Evolutionary conservation across 2,329 filamentous ascomycete genomes (phyloP), one percentile per base, ranked within the genome.

Genomic region (Ceratocystiopsis sp.): DNA sequence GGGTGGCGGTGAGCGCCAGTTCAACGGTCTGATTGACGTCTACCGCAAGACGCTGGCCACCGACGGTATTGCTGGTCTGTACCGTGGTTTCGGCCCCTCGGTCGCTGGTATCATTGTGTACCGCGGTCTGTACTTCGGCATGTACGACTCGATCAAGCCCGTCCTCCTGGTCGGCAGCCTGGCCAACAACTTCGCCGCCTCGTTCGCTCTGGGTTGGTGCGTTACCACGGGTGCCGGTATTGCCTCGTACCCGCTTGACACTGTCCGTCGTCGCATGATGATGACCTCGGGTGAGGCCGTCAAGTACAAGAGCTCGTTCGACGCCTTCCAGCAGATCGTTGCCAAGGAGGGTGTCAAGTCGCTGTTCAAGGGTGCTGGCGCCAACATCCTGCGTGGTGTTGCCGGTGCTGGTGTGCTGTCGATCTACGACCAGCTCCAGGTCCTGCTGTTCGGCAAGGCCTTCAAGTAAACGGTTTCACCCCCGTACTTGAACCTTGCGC

Each of bases 381-480:
- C 91, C 80, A 98, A 98, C 85, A 98, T 98, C 65, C 91, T 98
- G 74, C 91, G 91, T 94, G 93, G 91, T 95, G 91, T 98, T 64
- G 91, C 91, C 64, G 93, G 91, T 85, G 91, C 91, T 75, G 91
- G 91, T 98, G 91, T 98, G 66, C 78, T 98, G 67, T 98, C 91
- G 69, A 95, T 98, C 85, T 98, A 98, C 75, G 91, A 98, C 69
- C 89, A 96, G 79, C 84, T 84, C 68, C 91, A 98, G 83, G 79
- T 98, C 67, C 71, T 98, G 68, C 71, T 98, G 70, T 98, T 98
- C 84, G 91, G 91, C 69, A 96, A 98, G 87, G 84, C 86, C 76
- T 98, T 87, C 87, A 93, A 93, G 61, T 29, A 29, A 29, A 29
- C 25, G 25, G 25, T 8, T 8, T 8, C 25, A 8, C 25, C 5